Percentiles rank a stretch among this genome's conserved stretches.
phyloP scores from a whole-genome alignment of 768 basidiomycete genomes.

The Phallus indusiatus region DNA sequence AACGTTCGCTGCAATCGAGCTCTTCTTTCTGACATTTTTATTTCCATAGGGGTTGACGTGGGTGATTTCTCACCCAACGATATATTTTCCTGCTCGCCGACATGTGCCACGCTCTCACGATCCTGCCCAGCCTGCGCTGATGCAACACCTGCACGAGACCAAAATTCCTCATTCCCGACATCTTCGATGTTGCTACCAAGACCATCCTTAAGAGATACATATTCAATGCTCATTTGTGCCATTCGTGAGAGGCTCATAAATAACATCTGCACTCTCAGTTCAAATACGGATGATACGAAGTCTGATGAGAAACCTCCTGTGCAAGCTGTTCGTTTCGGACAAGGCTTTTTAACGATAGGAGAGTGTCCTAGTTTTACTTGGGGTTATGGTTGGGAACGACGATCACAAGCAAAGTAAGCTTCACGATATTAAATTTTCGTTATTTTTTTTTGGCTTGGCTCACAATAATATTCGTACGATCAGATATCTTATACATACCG shows the following conservation, averaged over 20 bases:
- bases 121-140: conserved; percentile 31
- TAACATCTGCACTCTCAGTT: conserved; percentile 39
- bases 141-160: neutral
- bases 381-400: conserved; percentile 56
- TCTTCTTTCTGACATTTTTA: conserved; percentile 7
- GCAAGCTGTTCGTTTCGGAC: conserved; percentile 36
- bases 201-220: conserved; percentile 30
- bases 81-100: conserved; percentile 45
- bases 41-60: conserved; percentile 30
- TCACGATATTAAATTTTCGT: neutral
- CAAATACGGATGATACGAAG: neutral
- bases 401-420: conserved; percentile 36
- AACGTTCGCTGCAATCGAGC: neutral
- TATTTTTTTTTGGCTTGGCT: conserved; percentile 11
- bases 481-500: conserved; percentile 53
- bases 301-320: conserved; percentile 13
- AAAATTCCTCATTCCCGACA: conserved; percentile 11
- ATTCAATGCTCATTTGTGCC: conserved; percentile 49
- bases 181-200: conserved; percentile 35
- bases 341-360: conserved; percentile 54
- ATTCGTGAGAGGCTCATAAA: conserved; percentile 44
- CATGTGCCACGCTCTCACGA: conserved; percentile 29
- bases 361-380: conserved; percentile 41
- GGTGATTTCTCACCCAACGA: conserved; percentile 37
- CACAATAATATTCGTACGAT: neutral